These are phyloP conservation scores for Fagopyrum homotropicum DNA, from an alignment of 148 eudicot species.

Conservation along the genomic window DNA sequence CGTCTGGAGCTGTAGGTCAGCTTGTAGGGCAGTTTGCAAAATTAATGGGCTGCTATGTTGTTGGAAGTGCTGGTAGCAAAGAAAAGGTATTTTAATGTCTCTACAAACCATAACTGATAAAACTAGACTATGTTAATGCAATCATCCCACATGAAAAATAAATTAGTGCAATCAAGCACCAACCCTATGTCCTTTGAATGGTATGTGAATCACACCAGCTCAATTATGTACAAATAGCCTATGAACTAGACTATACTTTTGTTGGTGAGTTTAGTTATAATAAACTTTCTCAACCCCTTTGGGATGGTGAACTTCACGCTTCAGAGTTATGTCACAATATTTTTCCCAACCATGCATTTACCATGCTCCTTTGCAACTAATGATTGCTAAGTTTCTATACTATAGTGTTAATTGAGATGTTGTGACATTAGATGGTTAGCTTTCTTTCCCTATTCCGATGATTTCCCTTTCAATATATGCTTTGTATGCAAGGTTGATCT, in stretches of 20 bases:
- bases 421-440: conserved; percentile 9
- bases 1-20: conserved; percentile 38
- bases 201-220: too few species aligned
- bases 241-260: neutral
- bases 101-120: neutral
- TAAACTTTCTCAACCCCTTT: neutral
- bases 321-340: too few species aligned
- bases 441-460: neutral
- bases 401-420: neutral
- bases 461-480: neutral
- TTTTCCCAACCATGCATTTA: too few species aligned
- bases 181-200: neutral
- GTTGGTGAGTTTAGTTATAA: neutral
- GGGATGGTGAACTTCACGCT: neutral
- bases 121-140: neutral
- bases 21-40: conserved; percentile 44
- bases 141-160: neutral
- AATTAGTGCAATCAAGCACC: neutral
- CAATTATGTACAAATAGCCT: neutral
- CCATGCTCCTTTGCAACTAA: too few species aligned
- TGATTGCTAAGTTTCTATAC: neutral
- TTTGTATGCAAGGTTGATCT: conserved; percentile 31
- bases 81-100: conserved; percentile 23
- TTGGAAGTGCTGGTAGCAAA: conserved; percentile 42
- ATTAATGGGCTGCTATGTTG: conserved; percentile 38